Evolutionary conservation across 2,329 filamentous ascomycete genomes (phyloP).

Genomic region (Penicillium sp.): DNA sequence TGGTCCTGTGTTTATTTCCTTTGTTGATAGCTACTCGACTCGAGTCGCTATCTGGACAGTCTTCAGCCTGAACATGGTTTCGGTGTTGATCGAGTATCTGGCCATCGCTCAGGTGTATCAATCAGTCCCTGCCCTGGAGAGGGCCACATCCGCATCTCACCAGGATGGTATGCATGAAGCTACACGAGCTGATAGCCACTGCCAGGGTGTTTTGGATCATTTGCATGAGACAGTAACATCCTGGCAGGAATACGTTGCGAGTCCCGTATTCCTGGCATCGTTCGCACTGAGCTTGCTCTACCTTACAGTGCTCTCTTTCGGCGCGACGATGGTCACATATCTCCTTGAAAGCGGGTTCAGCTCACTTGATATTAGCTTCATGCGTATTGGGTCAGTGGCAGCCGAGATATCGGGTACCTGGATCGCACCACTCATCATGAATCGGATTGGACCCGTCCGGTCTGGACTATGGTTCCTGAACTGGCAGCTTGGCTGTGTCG

Average conservation of each 20-base stretch:
- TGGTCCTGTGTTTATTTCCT: constrained; percentile 49
- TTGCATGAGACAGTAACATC: constrained; percentile 11
- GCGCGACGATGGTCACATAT: constrained; percentile 53
- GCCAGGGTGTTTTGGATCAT: constrained; percentile 5
- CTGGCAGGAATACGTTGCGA: constrained; percentile 27
- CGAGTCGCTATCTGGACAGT: constrained; percentile 46
- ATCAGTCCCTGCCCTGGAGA: constrained; percentile 14
- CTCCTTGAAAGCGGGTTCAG: constrained; percentile 49
- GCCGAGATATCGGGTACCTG: constrained; percentile 54
- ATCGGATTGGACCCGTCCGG: constrained; percentile 54
- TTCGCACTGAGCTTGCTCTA: constrained; percentile 50
- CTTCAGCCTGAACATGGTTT: constrained; percentile 42
- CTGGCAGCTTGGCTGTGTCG: constrained; percentile 59
- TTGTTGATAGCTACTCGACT: constrained; percentile 44
- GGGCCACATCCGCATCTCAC: neutral
- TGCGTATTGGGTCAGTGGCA: constrained; percentile 45
- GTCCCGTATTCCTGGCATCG: constrained; percentile 42
- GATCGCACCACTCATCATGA: constrained; percentile 48
- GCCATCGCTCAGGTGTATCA: constrained; percentile 33
- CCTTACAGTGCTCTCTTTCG: constrained; percentile 53
- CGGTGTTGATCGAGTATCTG: constrained; percentile 38
- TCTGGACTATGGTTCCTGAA: constrained; percentile 65
- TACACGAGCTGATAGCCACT: constrained; percentile 31
- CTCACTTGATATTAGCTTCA: constrained; percentile 45
- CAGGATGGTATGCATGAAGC: neutral